Evolutionary conservation across 1,284 basidiomycete species (phyloP).

Genomic region (Puccinia brachypodii): DNA sequence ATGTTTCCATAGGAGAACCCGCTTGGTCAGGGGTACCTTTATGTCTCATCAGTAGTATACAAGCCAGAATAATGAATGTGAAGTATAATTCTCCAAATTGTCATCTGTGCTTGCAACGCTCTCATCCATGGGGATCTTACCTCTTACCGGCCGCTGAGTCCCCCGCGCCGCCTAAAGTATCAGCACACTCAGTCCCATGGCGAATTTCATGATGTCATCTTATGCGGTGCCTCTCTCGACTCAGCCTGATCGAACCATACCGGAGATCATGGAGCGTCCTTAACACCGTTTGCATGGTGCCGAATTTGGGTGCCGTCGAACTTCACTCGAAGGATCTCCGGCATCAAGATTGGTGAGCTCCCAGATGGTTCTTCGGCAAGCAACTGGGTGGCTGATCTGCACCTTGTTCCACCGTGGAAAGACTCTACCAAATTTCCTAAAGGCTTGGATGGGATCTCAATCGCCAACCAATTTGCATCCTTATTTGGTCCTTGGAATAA

Average conservation of each 20-base stretch:
- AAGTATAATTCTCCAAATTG: neutral
- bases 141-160: neutral
- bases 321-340: neutral
- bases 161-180: neutral
- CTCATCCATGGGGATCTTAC: no score
- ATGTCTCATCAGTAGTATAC: neutral
- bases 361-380: neutral
- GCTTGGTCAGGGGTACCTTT: neutral
- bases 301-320: neutral
- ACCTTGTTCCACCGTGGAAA: neutral
- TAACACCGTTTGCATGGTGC: neutral
- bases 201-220: slow-evolving; percentile 12
- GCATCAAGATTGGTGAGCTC: neutral
- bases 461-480: no score
- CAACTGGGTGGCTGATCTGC: neutral
- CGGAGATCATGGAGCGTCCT: neutral
- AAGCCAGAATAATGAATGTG: neutral
- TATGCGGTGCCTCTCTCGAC: neutral
- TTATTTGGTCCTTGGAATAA: neutral
- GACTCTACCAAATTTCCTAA: no score
- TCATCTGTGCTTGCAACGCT: no score
- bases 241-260: neutral
- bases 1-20: neutral
- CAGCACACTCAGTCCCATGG: neutral
- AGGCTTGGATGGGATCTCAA: neutral